Base-by-base conservation (phyloP, 768 basidiomycete species). In the Inosperma sp. region DNA sequence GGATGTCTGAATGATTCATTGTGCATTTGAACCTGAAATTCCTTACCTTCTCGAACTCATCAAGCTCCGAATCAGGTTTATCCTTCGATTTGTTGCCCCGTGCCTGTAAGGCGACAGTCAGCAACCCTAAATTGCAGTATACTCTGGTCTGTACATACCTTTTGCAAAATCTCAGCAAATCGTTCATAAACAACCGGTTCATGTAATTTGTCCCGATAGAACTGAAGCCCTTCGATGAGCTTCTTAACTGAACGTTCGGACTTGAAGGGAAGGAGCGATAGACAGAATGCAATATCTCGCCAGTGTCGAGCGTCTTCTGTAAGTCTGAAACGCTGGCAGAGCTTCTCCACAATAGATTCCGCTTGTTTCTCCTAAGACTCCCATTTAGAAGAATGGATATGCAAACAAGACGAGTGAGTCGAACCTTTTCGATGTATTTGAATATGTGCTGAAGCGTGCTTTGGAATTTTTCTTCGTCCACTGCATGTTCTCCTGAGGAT, bases 181-280 rank as follows among this genome's bases (percentile, higher is more conserved):
- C 83, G 74, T 25, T 73, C 76, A 64, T 78, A 97, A 5, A 99
- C 95, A 1, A 68, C 72, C 34, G 82, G 75, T 54, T 98, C 94
- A 68, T 95, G 90, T 33, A 99, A 71, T 69, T 99, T 99, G 73
- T 98, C 96, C 46, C 93, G 86, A 62, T 99, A 99, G 69, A 84
- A 88, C 39, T 86, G 90, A 21, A 99, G 66, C 1, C 82, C 93
- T 56, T 98, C 95, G 59, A 93, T 88, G 53, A 98, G 80, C 65
- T 94, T 96, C 80, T 96, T 97, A 60, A 97, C 82, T 0, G 93
- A 95, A 26, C 88, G 81, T 58, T 99, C 96, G 1, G 93, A 94
- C 65, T 97, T 97, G 87, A 90, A 99, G 0, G 93, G 95, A 13
- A 98, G 77, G 2, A 97, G 70, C 0, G 95, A 93, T 3, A 99